Evolutionary conservation across 2,329 filamentous ascomycete species (phyloP).

Genomic region (Myriangium duriaei): DNA sequence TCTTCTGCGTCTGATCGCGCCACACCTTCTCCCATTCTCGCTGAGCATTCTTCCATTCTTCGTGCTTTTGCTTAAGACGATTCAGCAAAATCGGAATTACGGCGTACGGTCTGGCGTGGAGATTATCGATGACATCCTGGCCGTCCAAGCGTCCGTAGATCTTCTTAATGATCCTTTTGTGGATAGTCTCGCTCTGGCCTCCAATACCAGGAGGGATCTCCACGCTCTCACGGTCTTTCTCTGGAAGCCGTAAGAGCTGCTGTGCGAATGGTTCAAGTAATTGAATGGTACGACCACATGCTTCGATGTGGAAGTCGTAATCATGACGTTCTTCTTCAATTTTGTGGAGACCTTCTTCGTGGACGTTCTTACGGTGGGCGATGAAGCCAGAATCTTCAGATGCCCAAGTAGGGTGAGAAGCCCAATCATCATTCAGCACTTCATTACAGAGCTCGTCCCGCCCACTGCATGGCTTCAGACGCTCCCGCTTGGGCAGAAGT

Average conservation of each 20-base stretch:
- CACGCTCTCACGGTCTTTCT: slow-evolving; percentile 61
- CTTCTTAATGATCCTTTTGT: slow-evolving; percentile 94
- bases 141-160: slow-evolving; percentile 81
- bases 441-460: slow-evolving; percentile 88
- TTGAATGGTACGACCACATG: slow-evolving; percentile 87
- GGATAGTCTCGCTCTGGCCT: slow-evolving; percentile 90
- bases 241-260: slow-evolving; percentile 65
- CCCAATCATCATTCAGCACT: slow-evolving; percentile 96
- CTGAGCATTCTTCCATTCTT: slow-evolving; percentile 94
- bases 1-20: slow-evolving; percentile 87
- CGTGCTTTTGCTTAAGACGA: slow-evolving; percentile 86
- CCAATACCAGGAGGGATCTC: slow-evolving; percentile 72
- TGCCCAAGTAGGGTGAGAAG: slow-evolving; percentile 96
- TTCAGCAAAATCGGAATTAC: slow-evolving; percentile 83
- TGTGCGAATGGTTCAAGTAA: slow-evolving; percentile 89
- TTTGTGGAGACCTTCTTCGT: slow-evolving; percentile 84
- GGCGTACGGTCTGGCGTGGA: slow-evolving; percentile 71
- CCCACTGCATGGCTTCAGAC: slow-evolving; percentile 82
- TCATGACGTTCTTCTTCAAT: slow-evolving; percentile 98
- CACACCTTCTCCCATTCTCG: slow-evolving; percentile 99
- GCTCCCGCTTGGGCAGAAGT: slow-evolving; percentile 77
- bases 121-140: slow-evolving; percentile 70
- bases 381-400: slow-evolving; percentile 97
- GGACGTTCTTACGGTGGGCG: slow-evolving; percentile 90
- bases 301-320: slow-evolving; percentile 97